phyloP scores from a whole-genome alignment of 1,284 basidiomycete genomes.

The Butyriboletus appendiculatus region DNA sequence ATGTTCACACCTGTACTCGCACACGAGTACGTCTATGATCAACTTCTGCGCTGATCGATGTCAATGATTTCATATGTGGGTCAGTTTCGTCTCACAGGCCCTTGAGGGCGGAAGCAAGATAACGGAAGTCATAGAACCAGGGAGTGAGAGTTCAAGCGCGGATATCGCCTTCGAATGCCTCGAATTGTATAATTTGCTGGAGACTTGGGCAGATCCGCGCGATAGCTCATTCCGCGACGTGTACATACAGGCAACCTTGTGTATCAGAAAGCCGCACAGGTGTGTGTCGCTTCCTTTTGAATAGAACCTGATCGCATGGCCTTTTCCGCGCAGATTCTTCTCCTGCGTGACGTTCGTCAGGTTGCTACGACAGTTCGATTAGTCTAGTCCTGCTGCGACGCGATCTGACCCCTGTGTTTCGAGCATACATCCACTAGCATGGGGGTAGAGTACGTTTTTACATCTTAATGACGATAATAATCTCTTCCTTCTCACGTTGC shows the following conservation, averaged over 20 bases:
- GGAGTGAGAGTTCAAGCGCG: slow-evolving; percentile 15
- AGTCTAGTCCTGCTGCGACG: slow-evolving; percentile 38
- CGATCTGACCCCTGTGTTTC: slow-evolving; percentile 33
- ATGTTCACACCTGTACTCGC: slow-evolving; percentile 35
- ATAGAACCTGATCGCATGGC: slow-evolving; percentile 16
- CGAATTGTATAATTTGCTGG: slow-evolving; percentile 26
- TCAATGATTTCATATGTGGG: slow-evolving; percentile 16
- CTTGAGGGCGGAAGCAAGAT: slow-evolving; percentile 5
- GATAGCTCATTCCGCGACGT: slow-evolving; percentile 24
- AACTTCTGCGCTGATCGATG: not conserved
- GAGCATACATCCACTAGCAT: slow-evolving; percentile 35
- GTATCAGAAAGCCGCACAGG: slow-evolving; percentile 38
- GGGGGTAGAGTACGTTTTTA: slow-evolving; percentile 38
- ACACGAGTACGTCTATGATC: slow-evolving; percentile 27
- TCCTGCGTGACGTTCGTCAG: slow-evolving; percentile 46
- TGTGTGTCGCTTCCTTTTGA: slow-evolving; percentile 24
- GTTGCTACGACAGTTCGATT: slow-evolving; percentile 38
- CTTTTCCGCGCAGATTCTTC: slow-evolving; percentile 38
- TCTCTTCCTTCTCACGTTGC: slow-evolving; percentile 13
- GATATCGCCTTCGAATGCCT: slow-evolving; percentile 29
- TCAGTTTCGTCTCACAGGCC: slow-evolving; percentile 26
- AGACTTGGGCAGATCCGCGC: slow-evolving; percentile 29
- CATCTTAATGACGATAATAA: slow-evolving; percentile 13
- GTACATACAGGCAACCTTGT: slow-evolving; percentile 35
- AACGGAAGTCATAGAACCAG: slow-evolving; percentile 7